These are phyloP conservation scores for Pseudocercospora vitis DNA, from an alignment of 2,329 filamentous ascomycete species.

Conservation along the genomic window DNA sequence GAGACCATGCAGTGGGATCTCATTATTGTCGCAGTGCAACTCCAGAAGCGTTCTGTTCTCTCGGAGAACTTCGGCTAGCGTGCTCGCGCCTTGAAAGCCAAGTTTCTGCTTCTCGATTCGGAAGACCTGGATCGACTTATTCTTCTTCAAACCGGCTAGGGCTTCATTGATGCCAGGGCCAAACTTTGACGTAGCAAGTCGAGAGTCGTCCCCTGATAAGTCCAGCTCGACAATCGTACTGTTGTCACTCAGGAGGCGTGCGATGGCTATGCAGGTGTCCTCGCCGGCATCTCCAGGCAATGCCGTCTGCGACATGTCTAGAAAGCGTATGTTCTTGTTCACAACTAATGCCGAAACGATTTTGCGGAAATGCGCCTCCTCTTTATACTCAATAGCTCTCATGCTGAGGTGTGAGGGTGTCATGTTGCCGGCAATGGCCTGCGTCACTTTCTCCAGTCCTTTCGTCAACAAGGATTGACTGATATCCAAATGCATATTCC, in stretches of 20 bases:
- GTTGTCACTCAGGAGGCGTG: slow-evolving; percentile 66
- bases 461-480: slow-evolving; percentile 62
- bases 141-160: slow-evolving; percentile 63
- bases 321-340: slow-evolving; percentile 62
- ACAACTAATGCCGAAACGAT: slow-evolving; percentile 61
- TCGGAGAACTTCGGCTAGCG: slow-evolving; percentile 66
- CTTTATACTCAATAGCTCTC: slow-evolving; percentile 67
- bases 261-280: slow-evolving; percentile 64
- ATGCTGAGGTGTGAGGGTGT: slow-evolving; percentile 66
- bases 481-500: slow-evolving; percentile 65
- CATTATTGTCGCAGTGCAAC: slow-evolving; percentile 70
- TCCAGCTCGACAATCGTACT: slow-evolving; percentile 65
- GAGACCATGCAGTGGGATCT: slow-evolving; percentile 68
- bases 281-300: slow-evolving; percentile 67
- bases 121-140: slow-evolving; percentile 61
- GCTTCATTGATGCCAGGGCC: slow-evolving; percentile 68
- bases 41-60: slow-evolving; percentile 63
- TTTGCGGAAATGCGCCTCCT: slow-evolving; percentile 63
- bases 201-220: slow-evolving; percentile 69
- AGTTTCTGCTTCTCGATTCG: slow-evolving; percentile 68
- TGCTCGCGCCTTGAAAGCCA: slow-evolving; percentile 67
- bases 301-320: slow-evolving; percentile 70
- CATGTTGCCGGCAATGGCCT: slow-evolving; percentile 52
- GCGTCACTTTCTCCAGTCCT: slow-evolving; percentile 53
- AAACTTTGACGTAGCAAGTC: slow-evolving; percentile 68